Evolutionary conservation across 202 grass and related monocot species (phyloP).

Genomic region (Zizania palustris): DNA sequence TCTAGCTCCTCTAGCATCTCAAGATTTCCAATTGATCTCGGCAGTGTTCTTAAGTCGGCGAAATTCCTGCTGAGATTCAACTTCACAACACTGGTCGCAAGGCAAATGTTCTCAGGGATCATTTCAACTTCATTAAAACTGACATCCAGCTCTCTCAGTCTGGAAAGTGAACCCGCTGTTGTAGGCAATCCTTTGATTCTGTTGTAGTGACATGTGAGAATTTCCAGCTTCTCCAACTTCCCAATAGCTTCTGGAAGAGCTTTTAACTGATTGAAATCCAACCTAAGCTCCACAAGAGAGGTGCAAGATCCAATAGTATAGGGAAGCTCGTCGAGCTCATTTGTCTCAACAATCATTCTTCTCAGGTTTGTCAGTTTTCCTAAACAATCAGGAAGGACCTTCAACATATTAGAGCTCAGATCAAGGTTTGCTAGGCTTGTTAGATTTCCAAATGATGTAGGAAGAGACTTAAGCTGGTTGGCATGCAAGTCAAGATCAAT

Average conservation of each 20-base stretch:
- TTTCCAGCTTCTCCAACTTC: constrained; percentile 77
- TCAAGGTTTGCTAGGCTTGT: constrained; percentile 66
- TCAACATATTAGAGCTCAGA: constrained; percentile 82
- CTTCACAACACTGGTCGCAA: constrained; percentile 80
- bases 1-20: constrained; percentile 93
- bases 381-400: constrained; percentile 64
- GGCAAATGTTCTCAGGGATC: constrained; percentile 84
- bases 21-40: constrained; percentile 88
- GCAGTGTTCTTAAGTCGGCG: constrained; percentile 73
- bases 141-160: constrained; percentile 86
- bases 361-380: constrained; percentile 75
- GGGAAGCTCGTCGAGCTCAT: constrained; percentile 89
- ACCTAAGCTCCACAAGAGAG: constrained; percentile 72
- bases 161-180: constrained; percentile 70
- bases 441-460: constrained; percentile 78
- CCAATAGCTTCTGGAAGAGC: constrained; percentile 92
- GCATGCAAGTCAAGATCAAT: constrained; percentile 74
- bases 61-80: constrained; percentile 87
- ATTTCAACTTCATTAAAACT: constrained; percentile 93
- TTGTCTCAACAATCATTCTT: constrained; percentile 85
- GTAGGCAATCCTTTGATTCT: constrained; percentile 92
- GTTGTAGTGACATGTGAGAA: constrained; percentile 88
- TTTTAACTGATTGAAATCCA: constrained; percentile 96
- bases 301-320: constrained; percentile 86
- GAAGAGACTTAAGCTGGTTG: constrained; percentile 77